These are phyloP conservation scores for Inonotus obliquus DNA, from an alignment of 1,284 basidiomycete species.

Conservation along the genomic window DNA sequence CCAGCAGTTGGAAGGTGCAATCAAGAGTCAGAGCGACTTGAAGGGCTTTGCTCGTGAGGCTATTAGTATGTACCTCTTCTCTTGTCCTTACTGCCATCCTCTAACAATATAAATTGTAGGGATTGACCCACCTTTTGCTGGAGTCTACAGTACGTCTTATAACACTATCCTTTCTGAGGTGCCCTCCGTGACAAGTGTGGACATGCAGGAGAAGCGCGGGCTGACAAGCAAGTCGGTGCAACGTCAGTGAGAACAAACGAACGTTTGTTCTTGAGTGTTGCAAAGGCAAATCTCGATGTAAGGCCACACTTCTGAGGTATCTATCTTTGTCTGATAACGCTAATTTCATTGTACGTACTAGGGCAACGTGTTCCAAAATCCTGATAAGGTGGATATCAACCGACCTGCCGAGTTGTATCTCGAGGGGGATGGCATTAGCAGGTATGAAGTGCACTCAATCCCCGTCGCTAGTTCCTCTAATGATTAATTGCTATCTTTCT, in stretches of 20 bases:
- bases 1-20: slow-evolving; percentile 32
- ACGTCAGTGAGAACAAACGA: slow-evolving; percentile 41
- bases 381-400: slow-evolving; percentile 41
- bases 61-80: slow-evolving; percentile 32
- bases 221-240: slow-evolving; percentile 39
- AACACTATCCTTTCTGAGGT: background rate
- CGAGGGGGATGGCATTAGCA: slow-evolving; percentile 49
- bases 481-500: slow-evolving; percentile 17
- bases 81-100: background rate
- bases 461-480: slow-evolving; percentile 1
- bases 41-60: slow-evolving; percentile 62
- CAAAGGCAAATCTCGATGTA: slow-evolving; percentile 52
- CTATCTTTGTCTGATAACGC: background rate
- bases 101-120: slow-evolving; percentile 30
- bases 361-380: slow-evolving; percentile 42
- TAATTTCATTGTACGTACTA: slow-evolving; percentile 25
- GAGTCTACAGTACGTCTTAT: slow-evolving; percentile 43
- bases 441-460: slow-evolving; percentile 26
- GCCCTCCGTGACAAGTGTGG: background rate
- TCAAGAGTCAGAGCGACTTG: slow-evolving; percentile 32
- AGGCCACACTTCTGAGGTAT: slow-evolving; percentile 24
- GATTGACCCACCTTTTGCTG: slow-evolving; percentile 45
- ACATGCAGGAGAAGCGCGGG: slow-evolving; percentile 39
- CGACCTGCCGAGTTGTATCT: slow-evolving; percentile 48
- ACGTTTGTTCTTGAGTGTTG: slow-evolving; percentile 57